phyloP scores from a whole-genome alignment of 1,284 basidiomycete species.

The Neotropicomus parvogracilis region DNA sequence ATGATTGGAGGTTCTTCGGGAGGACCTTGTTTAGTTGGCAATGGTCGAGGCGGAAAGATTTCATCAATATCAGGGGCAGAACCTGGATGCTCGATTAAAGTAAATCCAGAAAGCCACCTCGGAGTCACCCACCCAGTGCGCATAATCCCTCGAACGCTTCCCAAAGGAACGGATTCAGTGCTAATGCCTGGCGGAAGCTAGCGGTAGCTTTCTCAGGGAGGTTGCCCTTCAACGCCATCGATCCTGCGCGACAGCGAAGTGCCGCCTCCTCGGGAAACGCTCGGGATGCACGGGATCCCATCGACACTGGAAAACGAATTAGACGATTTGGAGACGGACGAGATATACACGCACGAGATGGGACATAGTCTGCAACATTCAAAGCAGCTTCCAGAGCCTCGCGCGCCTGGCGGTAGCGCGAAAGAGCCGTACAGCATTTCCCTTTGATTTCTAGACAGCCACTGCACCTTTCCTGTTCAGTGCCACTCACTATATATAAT shows the following conservation, averaged over 20 bases:
- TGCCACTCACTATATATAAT: slow-evolving; percentile 62
- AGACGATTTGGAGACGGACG: slow-evolving; percentile 11
- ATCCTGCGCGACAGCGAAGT: slow-evolving; percentile 66
- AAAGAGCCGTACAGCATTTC: slow-evolving; percentile 69
- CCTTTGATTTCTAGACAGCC: slow-evolving; percentile 79
- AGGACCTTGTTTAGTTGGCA: slow-evolving; percentile 50
- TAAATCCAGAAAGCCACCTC: slow-evolving; percentile 1
- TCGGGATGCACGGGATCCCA: slow-evolving; percentile 46
- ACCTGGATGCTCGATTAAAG: slow-evolving; percentile 42
- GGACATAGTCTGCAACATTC: slow-evolving; percentile 46
- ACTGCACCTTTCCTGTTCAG: slow-evolving; percentile 57
- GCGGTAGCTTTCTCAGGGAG: slow-evolving; percentile 65
- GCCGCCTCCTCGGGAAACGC: slow-evolving; percentile 63
- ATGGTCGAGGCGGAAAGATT: slow-evolving; percentile 62
- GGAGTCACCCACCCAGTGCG: slow-evolving; percentile 58
- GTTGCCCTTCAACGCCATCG: slow-evolving; percentile 71
- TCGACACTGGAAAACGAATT: slow-evolving; percentile 43
- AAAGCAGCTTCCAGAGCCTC: slow-evolving; percentile 66
- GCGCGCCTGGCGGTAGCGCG: slow-evolving; percentile 66
- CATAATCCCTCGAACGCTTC: slow-evolving; percentile 92
- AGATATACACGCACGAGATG: slow-evolving; percentile 48
- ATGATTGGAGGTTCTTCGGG: slow-evolving; percentile 48
- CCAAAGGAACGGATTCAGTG: slow-evolving; percentile 81
- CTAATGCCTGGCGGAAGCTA: slow-evolving; percentile 72
- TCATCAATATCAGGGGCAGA: slow-evolving; percentile 64